Base-by-base conservation (phyloP, 2,329 filamentous ascomycete species). In the Helotiales sp. region DNA sequence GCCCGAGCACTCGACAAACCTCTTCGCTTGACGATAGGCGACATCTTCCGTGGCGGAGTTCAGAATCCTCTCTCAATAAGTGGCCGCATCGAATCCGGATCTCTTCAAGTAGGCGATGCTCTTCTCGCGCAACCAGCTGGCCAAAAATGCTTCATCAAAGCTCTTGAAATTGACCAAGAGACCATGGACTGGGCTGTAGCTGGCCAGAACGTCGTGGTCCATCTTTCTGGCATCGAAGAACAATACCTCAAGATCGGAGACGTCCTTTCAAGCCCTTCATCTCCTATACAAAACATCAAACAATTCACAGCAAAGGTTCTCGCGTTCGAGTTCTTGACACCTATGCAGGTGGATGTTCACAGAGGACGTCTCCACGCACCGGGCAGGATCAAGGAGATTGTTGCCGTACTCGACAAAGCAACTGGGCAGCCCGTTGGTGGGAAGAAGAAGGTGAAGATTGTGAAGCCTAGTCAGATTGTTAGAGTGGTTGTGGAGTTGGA, bases 301-400 rank as follows among this genome's bases (percentile, higher is more conserved):
- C 82, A 79, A 0, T 93, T 98, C 67, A 90, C 84, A 1, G 85
- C 89, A 60, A 96, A 96, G 73, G 86, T 95, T 10, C 81, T 97
- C 55, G 91, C 93, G 0, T 96, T 98, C 68, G 91, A 96, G 60
- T 88, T 93, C 62, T 75, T 99, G 15, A 88, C 93, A 74, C 93
- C 93, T 0, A 95, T 93, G 84, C 84, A 85, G 24, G 84, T 98
- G 9, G 93, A 98, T 68, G 85, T 99, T 8, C 93, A 97, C 72
- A 81, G 91, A 19, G 95, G 95, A 0, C 82, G 92, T 8, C 75
- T 98, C 51, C 90, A 96, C 71, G 85, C 87, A 0, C 81, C 90
- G 0, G 95, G 90, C 0, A 83, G 84, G 48, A 89, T 99, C 38
- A 80, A 81, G 52, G 82, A 85, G 61, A 80, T 98, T 63, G 75